These are phyloP conservation scores for Beta corolliflora DNA, from an alignment of 179 eudicot species.

Conservation along the genomic window DNA sequence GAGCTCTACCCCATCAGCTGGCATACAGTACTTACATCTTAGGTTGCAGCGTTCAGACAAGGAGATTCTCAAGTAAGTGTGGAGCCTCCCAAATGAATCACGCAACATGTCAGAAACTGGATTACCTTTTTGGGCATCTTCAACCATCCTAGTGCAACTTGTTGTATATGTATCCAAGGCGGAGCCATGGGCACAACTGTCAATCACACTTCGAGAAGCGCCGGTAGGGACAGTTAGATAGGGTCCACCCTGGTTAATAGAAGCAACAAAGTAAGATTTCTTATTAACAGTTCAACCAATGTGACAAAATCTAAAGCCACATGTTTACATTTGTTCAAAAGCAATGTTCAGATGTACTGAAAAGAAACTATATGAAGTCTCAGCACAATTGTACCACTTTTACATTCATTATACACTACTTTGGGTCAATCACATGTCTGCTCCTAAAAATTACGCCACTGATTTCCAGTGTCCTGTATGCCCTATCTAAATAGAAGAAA, in stretches of 20 bases:
- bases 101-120: slow-evolving; percentile 69
- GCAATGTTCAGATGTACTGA: not conserved
- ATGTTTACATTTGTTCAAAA: not conserved
- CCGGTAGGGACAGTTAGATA: slow-evolving; percentile 18
- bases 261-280: not conserved
- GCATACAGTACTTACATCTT: slow-evolving; percentile 98
- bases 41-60: slow-evolving; percentile 95
- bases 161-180: slow-evolving; percentile 40
- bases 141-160: slow-evolving; percentile 48
- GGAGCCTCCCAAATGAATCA: slow-evolving; percentile 91
- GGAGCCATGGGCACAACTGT: slow-evolving; percentile 29
- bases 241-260: slow-evolving; percentile 36
- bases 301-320: slow-evolving; percentile 1
- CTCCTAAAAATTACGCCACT: not conserved
- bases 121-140: slow-evolving; percentile 43
- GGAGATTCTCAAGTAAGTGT: slow-evolving; percentile 88
- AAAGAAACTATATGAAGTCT: not conserved
- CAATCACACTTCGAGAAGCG: slow-evolving; percentile 28
- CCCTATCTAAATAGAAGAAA: too few species aligned
- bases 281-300: slow-evolving; percentile 10
- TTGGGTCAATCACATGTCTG: not conserved
- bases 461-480: too few species aligned
- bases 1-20: slow-evolving; percentile 92
- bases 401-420: not conserved
- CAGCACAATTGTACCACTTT: not conserved